These are phyloP conservation scores for Neurospora sp. DNA, from an alignment of 2,329 filamentous ascomycete species.

Conservation along the genomic window DNA sequence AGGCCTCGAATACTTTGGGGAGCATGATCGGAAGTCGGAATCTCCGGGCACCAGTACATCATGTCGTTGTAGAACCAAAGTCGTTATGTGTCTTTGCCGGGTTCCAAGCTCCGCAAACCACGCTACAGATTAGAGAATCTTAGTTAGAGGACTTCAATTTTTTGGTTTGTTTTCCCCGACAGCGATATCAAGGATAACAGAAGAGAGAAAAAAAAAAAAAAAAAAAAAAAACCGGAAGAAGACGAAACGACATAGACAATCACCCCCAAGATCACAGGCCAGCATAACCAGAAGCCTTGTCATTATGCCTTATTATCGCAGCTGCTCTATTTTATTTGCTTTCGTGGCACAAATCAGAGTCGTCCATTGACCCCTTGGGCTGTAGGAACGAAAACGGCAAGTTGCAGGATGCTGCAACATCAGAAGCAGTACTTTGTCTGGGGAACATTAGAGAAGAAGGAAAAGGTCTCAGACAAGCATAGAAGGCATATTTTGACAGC, in stretches of 20 bases:
- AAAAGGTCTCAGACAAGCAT: conserved; percentile 1
- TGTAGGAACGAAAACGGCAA: neutral
- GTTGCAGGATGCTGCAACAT: neutral
- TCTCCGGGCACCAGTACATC: neutral
- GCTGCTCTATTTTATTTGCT: neutral
- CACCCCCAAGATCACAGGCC: neutral
- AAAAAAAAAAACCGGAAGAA: too few relatives aligned
- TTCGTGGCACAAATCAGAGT: neutral
- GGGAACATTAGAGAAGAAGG: neutral
- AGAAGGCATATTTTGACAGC: neutral
- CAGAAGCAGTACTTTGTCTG: neutral
- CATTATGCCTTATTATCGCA: neutral
- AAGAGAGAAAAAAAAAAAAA: neutral
- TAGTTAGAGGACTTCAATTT: neutral
- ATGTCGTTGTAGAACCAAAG: neutral
- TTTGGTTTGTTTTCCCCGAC: too few relatives aligned
- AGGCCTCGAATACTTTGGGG: neutral
- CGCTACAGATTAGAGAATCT: neutral
- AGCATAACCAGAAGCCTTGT: neutral
- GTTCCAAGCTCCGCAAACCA: neutral
- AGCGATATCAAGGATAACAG: too few relatives aligned
- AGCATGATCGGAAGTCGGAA: neutral
- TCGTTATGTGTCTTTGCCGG: neutral
- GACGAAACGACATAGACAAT: too few relatives aligned
- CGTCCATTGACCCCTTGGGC: neutral